These are phyloP conservation scores for Balamuthia mandrillaris DNA, from an alignment of 208 protist genomes.

Conservation along the genomic window DNA sequence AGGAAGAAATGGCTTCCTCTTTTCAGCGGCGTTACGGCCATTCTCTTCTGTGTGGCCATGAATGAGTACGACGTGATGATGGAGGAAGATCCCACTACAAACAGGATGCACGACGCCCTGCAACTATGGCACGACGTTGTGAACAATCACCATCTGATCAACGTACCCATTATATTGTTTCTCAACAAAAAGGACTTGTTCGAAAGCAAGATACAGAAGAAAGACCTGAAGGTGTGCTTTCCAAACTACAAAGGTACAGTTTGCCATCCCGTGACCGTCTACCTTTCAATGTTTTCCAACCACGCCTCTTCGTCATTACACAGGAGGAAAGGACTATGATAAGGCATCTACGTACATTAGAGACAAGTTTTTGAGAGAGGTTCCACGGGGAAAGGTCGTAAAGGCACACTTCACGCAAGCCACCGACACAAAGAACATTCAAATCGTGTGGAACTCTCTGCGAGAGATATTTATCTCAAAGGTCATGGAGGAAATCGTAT, in stretches of 20 bases:
- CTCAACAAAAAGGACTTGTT: slow-evolving; percentile 79
- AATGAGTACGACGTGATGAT: slow-evolving; percentile 76
- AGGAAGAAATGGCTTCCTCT: slow-evolving; percentile 81
- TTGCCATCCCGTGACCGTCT: neutral
- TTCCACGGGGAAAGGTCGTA: slow-evolving; percentile 50
- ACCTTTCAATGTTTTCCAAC: neutral
- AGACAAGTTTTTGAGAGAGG: slow-evolving; percentile 62
- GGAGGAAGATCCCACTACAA: slow-evolving; percentile 71
- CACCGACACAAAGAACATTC: slow-evolving; percentile 77
- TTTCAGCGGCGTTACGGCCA: slow-evolving; percentile 75
- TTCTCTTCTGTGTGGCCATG: slow-evolving; percentile 71
- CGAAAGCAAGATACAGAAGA: slow-evolving; percentile 71
- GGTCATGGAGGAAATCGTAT: too few species aligned
- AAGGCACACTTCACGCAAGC: slow-evolving; percentile 73
- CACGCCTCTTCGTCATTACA: neutral
- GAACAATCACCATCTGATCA: slow-evolving; percentile 60
- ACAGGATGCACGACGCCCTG: slow-evolving; percentile 74
- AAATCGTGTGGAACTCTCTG: slow-evolving; percentile 71
- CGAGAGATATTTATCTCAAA: slow-evolving; percentile 70
- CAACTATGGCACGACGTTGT: slow-evolving; percentile 68
- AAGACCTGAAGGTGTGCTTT: slow-evolving; percentile 62
- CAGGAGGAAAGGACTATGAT: slow-evolving; percentile 55
- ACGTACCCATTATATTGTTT: slow-evolving; percentile 75
- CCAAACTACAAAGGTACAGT: slow-evolving; percentile 57
- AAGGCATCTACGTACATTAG: slow-evolving; percentile 59